Conservation (phyloP, 345 rosid genomes). For the Atalantia buxifolia region DNA sequence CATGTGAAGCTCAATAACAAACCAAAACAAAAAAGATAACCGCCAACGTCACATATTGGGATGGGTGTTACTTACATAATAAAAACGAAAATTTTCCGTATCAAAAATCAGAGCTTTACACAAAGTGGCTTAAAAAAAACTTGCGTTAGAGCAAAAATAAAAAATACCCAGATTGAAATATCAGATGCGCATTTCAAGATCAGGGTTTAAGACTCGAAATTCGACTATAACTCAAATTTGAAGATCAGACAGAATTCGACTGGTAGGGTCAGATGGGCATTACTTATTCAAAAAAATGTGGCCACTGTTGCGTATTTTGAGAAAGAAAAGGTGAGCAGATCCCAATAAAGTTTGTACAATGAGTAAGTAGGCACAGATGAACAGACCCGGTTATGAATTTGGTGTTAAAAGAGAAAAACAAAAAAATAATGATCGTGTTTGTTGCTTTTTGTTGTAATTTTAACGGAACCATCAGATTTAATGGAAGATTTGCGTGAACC, state of each 20-base stretch:
- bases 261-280: not conserved
- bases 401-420: not conserved
- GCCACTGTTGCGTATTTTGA: not conserved
- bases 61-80: not conserved
- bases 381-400: not conserved
- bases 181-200: not conserved
- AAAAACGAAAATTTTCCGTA: not conserved
- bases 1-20: conserved; percentile 15
- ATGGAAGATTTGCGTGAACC: not conserved
- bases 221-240: not conserved
- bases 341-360: not conserved
- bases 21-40: not conserved
- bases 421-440: conserved; percentile 5
- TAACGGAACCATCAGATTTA: not conserved
- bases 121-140: not conserved
- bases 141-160: not conserved
- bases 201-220: not conserved
- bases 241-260: not conserved
- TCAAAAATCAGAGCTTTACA: not conserved
- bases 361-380: not conserved
- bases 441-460: not conserved
- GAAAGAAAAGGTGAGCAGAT: conserved; percentile 8
- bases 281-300: not conserved
- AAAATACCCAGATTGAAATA: not conserved
- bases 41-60: not conserved